phyloP scores from a whole-genome alignment of 2,329 filamentous ascomycete species.

The Epichloe sibirici region DNA sequence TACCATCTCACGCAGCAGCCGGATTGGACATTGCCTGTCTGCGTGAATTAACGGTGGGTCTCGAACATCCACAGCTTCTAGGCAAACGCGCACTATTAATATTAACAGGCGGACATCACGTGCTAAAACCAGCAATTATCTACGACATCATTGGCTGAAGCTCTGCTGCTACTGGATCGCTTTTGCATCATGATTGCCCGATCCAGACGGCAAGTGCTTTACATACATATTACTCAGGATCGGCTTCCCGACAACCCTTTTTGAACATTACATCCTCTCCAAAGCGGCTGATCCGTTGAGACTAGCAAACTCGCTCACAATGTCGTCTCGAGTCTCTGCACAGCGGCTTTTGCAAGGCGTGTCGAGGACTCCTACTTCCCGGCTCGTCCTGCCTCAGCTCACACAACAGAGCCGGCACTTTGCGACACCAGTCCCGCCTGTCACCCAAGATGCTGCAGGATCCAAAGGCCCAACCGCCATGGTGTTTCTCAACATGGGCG shows the following conservation, averaged over 20 bases:
- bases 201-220: not conserved
- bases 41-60: conserved; percentile 7
- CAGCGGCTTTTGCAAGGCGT: conserved; percentile 18
- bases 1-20: too few species aligned
- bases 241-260: not conserved
- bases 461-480: conserved; percentile 83
- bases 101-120: conserved; percentile 18
- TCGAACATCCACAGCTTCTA: conserved; percentile 11
- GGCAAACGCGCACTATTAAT: conserved; percentile 16
- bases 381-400: conserved; percentile 18
- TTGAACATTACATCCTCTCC: not conserved
- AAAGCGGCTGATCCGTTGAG: not conserved
- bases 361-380: conserved; percentile 14
- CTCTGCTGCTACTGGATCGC: rapidly evolving
- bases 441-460: conserved; percentile 62
- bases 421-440: conserved; percentile 49
- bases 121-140: conserved; percentile 11
- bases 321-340: conserved; percentile 21
- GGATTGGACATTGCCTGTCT: not conserved
- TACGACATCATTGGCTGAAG: conserved; percentile 15
- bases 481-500: conserved; percentile 99
- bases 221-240: not conserved
- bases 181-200: conserved; percentile 6
- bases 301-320: conserved; percentile 8
- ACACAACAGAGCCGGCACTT: conserved; percentile 20